Base-by-base conservation (phyloP, 257 asterid genomes). In the Vinca minor region DNA sequence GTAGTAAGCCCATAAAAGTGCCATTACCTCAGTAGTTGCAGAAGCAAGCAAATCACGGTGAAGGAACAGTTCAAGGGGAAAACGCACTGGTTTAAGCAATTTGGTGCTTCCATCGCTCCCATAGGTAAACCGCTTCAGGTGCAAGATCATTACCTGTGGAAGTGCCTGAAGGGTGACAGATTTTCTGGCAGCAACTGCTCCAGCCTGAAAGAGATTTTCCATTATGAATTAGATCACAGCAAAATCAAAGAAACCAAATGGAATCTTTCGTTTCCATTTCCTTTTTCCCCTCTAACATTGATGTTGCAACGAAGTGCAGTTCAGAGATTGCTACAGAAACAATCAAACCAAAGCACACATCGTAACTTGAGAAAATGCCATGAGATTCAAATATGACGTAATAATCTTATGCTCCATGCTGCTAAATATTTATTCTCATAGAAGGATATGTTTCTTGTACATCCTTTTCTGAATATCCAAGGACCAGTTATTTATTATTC, bases 71-170 rank as follows among this genome's bases (percentile, higher is more conserved):
- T 83, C 86, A 62, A 81, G 84, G 70, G 96, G 98, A 77, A 86
- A 91, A 26, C 46, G 82, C 64, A 91, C 87, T 39, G 88, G 71
- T 76, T 91, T 91, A 69, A 74, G 94, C 79, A 91, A 68, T 75
- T 91, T 91, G 67, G 90, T 84, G 89, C 98, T 91, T 55, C 98
- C 96, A 20, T 71, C 72, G 76, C 66, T 74, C 47, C 86, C 84
- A 72, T 88, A 91, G 70, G 86, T 69, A 68, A 91, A 91, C 46
- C 98, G 96, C 84, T 78, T 91, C 78, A 91, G 72, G 76, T 91
- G 96, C 48, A 91, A 81, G 63, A 91, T 84, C 94, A 91, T 76
- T 77, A 91, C 79, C 79, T 79, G 80, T 15, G 96, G 96, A 74
- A 88, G 95, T 58, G 88, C 65, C 63, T 84, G 86, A 47, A 91